Conservation (phyloP, 148 eudicot species). For the Arctostaphylos glauca region DNA sequence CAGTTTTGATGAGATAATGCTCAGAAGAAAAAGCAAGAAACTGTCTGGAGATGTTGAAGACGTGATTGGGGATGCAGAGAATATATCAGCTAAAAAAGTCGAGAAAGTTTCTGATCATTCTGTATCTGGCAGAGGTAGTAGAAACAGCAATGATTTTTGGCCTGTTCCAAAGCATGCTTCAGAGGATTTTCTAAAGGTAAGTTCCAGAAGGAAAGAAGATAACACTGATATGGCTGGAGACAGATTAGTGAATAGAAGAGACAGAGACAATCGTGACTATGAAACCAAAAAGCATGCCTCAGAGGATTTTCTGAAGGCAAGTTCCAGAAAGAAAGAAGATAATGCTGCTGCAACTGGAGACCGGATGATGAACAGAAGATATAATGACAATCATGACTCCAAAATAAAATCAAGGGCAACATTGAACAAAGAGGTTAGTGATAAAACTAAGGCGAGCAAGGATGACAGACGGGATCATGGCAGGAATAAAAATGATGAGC, state of each 20-base stretch:
- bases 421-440: constrained; percentile 21
- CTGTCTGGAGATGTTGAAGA: constrained; percentile 30
- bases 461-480: constrained; percentile 36
- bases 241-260: constrained; percentile 31
- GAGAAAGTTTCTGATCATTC: constrained; percentile 20
- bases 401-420: constrained; percentile 36
- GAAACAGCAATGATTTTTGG: constrained; percentile 28
- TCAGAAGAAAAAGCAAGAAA: constrained; percentile 59
- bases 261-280: constrained; percentile 34
- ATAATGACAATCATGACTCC: constrained; percentile 16
- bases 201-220: constrained; percentile 40
- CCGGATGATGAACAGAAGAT: not conserved
- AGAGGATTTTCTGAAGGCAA: not conserved
- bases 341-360: not conserved
- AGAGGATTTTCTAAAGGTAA: constrained; percentile 38
- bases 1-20: constrained; percentile 86
- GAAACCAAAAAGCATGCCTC: constrained; percentile 14
- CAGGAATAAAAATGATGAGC: constrained; percentile 40
- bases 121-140: constrained; percentile 22
- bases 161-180: constrained; percentile 25
- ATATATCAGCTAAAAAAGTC: constrained; percentile 22
- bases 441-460: constrained; percentile 21
- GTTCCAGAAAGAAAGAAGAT: not conserved
- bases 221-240: constrained; percentile 30
- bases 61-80: constrained; percentile 28